A percentile compares a stretch with the other conserved stretches of the same genome.
These are phyloP conservation scores for Coffea eugenioides DNA, from an alignment of 257 asterid genomes.

Conservation along the genomic window DNA sequence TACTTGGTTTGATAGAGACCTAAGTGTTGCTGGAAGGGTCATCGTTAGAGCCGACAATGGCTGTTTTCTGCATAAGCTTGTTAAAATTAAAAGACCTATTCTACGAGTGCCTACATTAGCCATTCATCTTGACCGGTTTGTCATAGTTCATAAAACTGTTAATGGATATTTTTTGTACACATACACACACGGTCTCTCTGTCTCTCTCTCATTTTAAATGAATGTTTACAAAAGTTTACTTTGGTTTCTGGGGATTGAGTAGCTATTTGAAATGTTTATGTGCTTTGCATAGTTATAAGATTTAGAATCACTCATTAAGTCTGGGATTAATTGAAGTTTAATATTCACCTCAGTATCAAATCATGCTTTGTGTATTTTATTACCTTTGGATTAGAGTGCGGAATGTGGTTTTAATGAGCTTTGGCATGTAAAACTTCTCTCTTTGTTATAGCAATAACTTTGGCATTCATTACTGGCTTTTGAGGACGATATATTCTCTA, in stretches of 20 bases:
- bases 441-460: not conserved
- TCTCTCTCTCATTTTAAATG: not conserved
- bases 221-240: not conserved
- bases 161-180: not conserved
- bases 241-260: not conserved
- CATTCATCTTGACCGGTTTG: conserved; percentile 90
- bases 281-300: not conserved
- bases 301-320: not conserved
- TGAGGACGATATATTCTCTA: not conserved
- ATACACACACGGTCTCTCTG: not conserved
- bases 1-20: conserved; percentile 97
- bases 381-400: not conserved
- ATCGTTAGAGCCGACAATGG: conserved; percentile 78
- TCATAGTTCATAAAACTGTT: conserved; percentile 16
- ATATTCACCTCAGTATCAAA: not conserved
- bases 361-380: not conserved
- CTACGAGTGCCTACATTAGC: conserved; percentile 96
- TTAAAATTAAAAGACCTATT: conserved; percentile 80
- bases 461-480: not conserved
- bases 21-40: conserved; percentile 95
- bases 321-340: not conserved
- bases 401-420: not conserved
- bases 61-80: conserved; percentile 83
- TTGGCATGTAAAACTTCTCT: not conserved
- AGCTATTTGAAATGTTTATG: not conserved